Percentiles rank a stretch among this genome's conserved stretches.
These are phyloP conservation scores for Epichloe gansuensis DNA, from an alignment of 2,329 filamentous ascomycete species.

Conservation along the genomic window DNA sequence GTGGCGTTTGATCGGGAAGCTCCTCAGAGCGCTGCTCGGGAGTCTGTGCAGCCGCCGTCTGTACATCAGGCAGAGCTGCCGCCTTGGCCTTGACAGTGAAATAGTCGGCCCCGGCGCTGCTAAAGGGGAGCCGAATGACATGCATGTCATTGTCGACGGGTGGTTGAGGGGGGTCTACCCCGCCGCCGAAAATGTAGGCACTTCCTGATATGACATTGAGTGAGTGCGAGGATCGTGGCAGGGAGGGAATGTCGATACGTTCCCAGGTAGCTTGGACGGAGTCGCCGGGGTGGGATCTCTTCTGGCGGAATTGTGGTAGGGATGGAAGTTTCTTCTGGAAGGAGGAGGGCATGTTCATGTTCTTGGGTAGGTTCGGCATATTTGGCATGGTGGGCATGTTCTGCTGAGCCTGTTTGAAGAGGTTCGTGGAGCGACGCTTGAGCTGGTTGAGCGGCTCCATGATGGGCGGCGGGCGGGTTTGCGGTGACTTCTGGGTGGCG, in stretches of 20 bases:
- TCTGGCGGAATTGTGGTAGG: slow-evolving; percentile 9
- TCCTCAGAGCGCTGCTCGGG: background rate
- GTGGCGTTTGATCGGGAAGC: slow-evolving; percentile 6
- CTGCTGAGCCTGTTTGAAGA: slow-evolving; percentile 37
- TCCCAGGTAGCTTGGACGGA: slow-evolving; percentile 40
- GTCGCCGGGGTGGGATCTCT: slow-evolving; percentile 24
- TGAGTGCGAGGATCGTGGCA: slow-evolving; percentile 64
- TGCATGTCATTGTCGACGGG: slow-evolving; percentile 64
- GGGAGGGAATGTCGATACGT: slow-evolving; percentile 37
- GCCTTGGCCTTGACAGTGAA: slow-evolving; percentile 39
- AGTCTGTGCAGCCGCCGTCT: slow-evolving; percentile 6
- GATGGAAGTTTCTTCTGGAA: slow-evolving; percentile 2
- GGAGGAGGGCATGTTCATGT: slow-evolving; percentile 3
- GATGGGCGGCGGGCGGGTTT: background rate
- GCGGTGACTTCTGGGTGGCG: background rate
- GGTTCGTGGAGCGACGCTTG: slow-evolving; percentile 41
- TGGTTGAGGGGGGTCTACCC: slow-evolving; percentile 45
- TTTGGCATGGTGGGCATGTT: slow-evolving; percentile 22
- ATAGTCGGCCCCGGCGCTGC: slow-evolving; percentile 45
- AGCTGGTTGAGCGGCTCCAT: slow-evolving; percentile 43
- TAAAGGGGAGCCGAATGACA: slow-evolving; percentile 46
- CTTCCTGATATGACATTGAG: slow-evolving; percentile 44
- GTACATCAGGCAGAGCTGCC: slow-evolving; percentile 14
- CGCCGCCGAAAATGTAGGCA: slow-evolving; percentile 66
- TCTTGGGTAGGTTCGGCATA: slow-evolving; percentile 24